phyloP scores from a whole-genome alignment of 2,329 filamentous ascomycete species.

The Cercospora zeae-maydis region DNA sequence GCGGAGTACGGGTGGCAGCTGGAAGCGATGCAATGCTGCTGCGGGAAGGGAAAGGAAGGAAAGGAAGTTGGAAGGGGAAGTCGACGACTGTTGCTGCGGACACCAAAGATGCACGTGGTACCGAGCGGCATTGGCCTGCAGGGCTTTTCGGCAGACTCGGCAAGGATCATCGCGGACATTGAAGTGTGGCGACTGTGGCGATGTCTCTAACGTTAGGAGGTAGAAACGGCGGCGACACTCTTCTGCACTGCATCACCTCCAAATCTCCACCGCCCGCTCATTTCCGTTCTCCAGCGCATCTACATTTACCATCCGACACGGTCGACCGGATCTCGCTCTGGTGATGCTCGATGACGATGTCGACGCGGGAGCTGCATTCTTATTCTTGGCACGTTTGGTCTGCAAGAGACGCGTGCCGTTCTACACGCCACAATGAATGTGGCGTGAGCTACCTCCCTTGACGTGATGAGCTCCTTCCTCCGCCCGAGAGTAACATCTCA shows the following conservation, averaged over 20 bases:
- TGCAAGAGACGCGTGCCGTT: background rate
- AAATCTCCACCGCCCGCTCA: background rate
- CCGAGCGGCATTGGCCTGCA: conserved; percentile 1
- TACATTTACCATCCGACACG: background rate
- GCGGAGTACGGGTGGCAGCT: background rate
- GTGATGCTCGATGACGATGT: conserved; percentile 1
- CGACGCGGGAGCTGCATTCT: background rate
- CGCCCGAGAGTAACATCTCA: background rate
- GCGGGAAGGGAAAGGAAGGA: background rate
- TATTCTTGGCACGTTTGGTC: background rate
- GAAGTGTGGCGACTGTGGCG: no score
- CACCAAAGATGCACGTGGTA: conserved; percentile 1
- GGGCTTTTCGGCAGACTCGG: conserved; percentile 1
- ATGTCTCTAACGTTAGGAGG: no score
- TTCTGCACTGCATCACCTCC: background rate
- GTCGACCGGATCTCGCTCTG: background rate
- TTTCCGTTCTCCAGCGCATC: background rate
- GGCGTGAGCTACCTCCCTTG: background rate
- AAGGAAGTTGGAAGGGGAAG: background rate
- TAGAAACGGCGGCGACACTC: background rate
- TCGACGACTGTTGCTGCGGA: background rate
- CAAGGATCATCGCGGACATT: conserved; percentile 3
- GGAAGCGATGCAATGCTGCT: background rate
- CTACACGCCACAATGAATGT: background rate
- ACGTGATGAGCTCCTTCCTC: no score